These are phyloP conservation scores for Aspergillus amoenus DNA, from an alignment of 2,329 filamentous ascomycete genomes.

Conservation along the genomic window DNA sequence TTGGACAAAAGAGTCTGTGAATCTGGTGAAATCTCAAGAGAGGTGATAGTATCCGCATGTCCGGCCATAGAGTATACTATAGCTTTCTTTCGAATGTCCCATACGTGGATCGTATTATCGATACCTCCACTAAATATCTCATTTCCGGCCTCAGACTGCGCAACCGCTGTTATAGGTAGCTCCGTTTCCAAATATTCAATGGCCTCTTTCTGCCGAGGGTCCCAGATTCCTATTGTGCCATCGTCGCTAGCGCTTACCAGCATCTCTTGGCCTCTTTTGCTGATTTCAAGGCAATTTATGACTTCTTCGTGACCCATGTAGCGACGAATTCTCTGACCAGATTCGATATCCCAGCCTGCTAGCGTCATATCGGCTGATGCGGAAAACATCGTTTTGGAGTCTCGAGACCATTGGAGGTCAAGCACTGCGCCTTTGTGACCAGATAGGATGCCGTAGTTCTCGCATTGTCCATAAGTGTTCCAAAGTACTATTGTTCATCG, in stretches of 20 bases:
- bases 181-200: slow-evolving; percentile 86
- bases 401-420: slow-evolving; percentile 94
- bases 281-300: slow-evolving; percentile 89
- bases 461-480: slow-evolving; percentile 87
- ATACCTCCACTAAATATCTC: slow-evolving; percentile 94
- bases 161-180: slow-evolving; percentile 87
- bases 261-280: slow-evolving; percentile 84
- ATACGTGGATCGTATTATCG: slow-evolving; percentile 95
- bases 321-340: slow-evolving; percentile 84
- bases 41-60: slow-evolving; percentile 89
- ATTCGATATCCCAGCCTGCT: slow-evolving; percentile 92
- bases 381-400: slow-evolving; percentile 86
- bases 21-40: slow-evolving; percentile 87
- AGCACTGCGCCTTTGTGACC: slow-evolving; percentile 90
- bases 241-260: slow-evolving; percentile 92
- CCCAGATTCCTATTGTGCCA: slow-evolving; percentile 92
- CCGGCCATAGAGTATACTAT: slow-evolving; percentile 85
- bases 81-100: slow-evolving; percentile 91
- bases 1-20: slow-evolving; percentile 87
- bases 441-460: slow-evolving; percentile 86
- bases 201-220: slow-evolving; percentile 85
- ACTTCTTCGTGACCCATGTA: slow-evolving; percentile 93
- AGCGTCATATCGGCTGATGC: slow-evolving; percentile 92
- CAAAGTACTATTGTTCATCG: slow-evolving; percentile 68
- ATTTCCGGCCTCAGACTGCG: slow-evolving; percentile 89